Evolutionary conservation across 129 eudicot genomes (phyloP), one percentile per base, ranked within the genome.

Genomic region (Lactuca sativa): DNA sequence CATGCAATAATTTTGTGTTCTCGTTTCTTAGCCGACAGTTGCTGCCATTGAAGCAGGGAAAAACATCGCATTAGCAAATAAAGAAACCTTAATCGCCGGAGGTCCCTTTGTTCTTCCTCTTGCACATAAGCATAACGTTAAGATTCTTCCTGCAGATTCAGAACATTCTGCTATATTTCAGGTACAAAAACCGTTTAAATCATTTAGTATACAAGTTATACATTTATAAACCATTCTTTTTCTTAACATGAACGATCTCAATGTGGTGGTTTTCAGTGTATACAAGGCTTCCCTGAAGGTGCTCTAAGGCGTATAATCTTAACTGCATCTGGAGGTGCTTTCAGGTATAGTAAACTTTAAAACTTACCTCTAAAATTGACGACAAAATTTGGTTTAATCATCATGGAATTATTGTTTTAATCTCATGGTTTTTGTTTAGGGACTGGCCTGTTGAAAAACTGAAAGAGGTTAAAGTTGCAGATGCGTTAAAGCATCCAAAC

Each of bases 81-180:
- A 93, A 78, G 99, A 93, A 83, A 90, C 99, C 2, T 81, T 93
- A 53, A 90, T 93, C 67, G 99, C 99, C 6, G 99, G 99, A 0
- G 99, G 99, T 47, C 99, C 99, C 14, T 93, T 93, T 79, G 99
- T 93, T 70, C 99, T 93, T 75, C 97, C 99, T 73, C 95, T 93
- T 73, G 97, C 99, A 34, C 88, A 78, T 47, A 93, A 93, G 84
- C 97, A 93, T 77, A 93, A 93, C 11, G 97, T 93, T 15, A 93
- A 93, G 86, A 93, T 93, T 85, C 99, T 93, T 71, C 99, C 99
- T 31, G 97, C 99, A 38, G 97, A 93, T 83, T 93, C 97, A 2
- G 99, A 93, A 74, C 99, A 90, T 83, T 93, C 99, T 70, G 99
- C 99, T 38, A 90, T 93, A 70, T 93, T 93, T 81, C 99, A 93